Evolutionary conservation across 176 grass and related monocot species (phyloP).

Genomic region (Echinochloa phyllopogon): DNA sequence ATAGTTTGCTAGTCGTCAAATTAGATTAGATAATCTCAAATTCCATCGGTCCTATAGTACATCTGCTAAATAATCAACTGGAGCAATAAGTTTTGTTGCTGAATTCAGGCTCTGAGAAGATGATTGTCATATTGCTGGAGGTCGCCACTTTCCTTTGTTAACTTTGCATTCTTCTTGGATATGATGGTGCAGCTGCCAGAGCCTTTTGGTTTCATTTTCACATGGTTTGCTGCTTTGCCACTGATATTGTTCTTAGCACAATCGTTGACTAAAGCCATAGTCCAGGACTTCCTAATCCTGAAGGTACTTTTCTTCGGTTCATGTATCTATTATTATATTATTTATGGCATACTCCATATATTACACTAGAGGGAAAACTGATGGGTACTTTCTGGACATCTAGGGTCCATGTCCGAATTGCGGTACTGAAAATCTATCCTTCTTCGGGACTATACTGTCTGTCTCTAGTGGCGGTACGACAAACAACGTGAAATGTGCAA

Average conservation of each 20-base stretch:
- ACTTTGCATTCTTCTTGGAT: conserved; percentile 9
- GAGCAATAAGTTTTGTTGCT: neutral
- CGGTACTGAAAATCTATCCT: conserved; percentile 92
- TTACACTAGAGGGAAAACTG: neutral
- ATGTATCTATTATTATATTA: neutral
- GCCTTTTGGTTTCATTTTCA: conserved; percentile 94
- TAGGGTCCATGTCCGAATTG: conserved; percentile 91
- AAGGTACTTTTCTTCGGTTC: conserved; percentile 55
- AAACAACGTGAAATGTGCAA: conserved; percentile 85
- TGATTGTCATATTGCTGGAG: neutral
- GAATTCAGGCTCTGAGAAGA: neutral
- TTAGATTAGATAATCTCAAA: no score
- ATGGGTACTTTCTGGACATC: conserved; percentile 12
- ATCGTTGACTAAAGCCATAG: conserved; percentile 71
- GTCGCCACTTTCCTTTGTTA: neutral
- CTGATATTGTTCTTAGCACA: conserved; percentile 68
- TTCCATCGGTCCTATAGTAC: no score
- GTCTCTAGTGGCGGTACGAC: conserved; percentile 68
- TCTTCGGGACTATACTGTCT: conserved; percentile 92
- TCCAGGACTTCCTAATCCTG: conserved; percentile 87
- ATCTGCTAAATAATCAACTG: neutral
- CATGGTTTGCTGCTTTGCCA: conserved; percentile 95
- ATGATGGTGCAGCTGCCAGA: conserved; percentile 76
- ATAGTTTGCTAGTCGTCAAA: no score
- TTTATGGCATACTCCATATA: neutral